Evolutionary conservation across 768 basidiomycete species (phyloP).

Genomic region (Lepiota subincarnata): DNA sequence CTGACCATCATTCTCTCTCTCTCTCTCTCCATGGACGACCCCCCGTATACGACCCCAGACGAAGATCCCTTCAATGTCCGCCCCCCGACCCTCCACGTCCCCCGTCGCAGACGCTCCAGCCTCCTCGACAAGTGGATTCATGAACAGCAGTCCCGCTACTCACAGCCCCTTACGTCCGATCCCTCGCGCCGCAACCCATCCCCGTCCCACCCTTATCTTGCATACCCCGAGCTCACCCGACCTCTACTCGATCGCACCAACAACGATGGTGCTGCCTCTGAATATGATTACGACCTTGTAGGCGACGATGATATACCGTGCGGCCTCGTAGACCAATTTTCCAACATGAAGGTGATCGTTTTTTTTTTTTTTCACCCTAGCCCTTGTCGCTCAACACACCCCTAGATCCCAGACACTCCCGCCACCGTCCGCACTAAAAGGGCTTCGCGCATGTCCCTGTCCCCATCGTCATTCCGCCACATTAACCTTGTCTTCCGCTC

Average conservation of each 20-base stretch:
- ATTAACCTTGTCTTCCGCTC: conserved; percentile 44
- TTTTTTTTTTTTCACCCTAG: not conserved
- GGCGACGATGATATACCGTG: conserved; percentile 48
- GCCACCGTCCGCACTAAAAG: conserved; percentile 28
- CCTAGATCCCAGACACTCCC: conserved; percentile 31
- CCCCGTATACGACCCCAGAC: conserved; percentile 45
- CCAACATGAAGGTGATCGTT: not conserved
- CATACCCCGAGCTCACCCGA: conserved; percentile 36
- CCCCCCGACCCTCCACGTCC: conserved; percentile 26
- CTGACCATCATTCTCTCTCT: not conserved
- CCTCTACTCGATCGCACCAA: conserved; percentile 14
- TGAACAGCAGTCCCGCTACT: conserved; percentile 36
- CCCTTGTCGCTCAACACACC: not conserved
- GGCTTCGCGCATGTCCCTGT: conserved; percentile 30
- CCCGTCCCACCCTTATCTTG: conserved; percentile 32
- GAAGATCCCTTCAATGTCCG: conserved; percentile 48
- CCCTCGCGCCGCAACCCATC: not conserved
- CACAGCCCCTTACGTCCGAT: conserved; percentile 1
- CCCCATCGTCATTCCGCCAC: conserved; percentile 35
- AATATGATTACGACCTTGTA: conserved; percentile 46
- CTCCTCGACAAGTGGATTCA: conserved; percentile 52
- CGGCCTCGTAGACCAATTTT: conserved; percentile 11
- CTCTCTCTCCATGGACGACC: conserved; percentile 29
- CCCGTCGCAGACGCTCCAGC: conserved; percentile 42
- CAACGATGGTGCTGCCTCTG: conserved; percentile 28